Base-by-base conservation (phyloP, 495 filamentous ascomycete species). In the Lasiosphaeria ovina region DNA sequence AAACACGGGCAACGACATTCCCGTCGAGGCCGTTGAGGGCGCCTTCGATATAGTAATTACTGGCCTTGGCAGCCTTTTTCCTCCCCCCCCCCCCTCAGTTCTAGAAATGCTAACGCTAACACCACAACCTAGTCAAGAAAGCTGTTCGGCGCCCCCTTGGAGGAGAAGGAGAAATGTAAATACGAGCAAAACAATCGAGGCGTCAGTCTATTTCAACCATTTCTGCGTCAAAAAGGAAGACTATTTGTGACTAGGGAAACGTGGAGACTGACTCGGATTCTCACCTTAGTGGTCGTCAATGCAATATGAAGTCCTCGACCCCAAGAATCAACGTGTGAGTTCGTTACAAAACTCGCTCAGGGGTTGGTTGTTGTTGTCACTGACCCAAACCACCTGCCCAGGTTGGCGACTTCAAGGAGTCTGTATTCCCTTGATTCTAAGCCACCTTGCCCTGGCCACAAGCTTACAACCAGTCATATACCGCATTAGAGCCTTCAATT, bases 341-440 rank as follows among this genome's bases (percentile, higher is more conserved):
- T 35, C 5, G 51, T 17, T 9, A 33, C n/a, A 17, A 31, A 35
- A 8, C 6, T n/a, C 16, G n/a, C 4, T 24, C 35, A 47, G 5
- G 12, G 52, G 14, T 12, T 42, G 35, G 12, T n/a, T 38, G 7
- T 34, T 48, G 24, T 24, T 24, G 24, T 24, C 2, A 24, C 24
- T 24, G 24, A 24, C 24, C 24, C 24, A 24, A 24, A 24, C 24
- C 24, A 24, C 24, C 24, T 24, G 24, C 24, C 10, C 31, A 93
- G 90, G 83, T 85, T 17, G 93, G 92, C 14, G 93, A 98, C 66
- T 92, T 92, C 69, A 97, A 97, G 81, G 93, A 96, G 92, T 95
- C 77, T 67, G 77, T 65, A 3, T 10, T 38, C 14, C 38, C 17
- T 11, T 11, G 3, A 9, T 12, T 42, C 6, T 16, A n/a, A n/a